phyloP scores from a whole-genome alignment of 148 eudicot species.

The Amaranthus palmeri region DNA sequence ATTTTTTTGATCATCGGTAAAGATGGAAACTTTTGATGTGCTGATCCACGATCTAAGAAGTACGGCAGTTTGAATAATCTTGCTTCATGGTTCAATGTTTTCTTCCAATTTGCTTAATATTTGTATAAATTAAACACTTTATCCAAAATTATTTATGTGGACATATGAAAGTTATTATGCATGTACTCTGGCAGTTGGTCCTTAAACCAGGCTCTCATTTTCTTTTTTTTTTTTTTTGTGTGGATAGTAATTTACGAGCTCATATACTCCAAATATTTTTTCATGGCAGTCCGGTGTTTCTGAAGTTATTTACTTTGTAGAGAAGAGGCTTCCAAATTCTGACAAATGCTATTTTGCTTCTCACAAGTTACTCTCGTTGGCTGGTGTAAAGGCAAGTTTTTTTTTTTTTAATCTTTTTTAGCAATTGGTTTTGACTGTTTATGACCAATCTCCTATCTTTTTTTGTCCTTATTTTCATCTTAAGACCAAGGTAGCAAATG shows the following conservation, averaged over 20 bases:
- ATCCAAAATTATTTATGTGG: too few species aligned
- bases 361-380: constrained; percentile 75
- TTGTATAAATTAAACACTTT: too few species aligned
- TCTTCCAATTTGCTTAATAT: too few species aligned
- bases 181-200: neutral
- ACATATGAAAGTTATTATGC: neutral
- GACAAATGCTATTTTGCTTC: constrained; percentile 69
- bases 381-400: constrained; percentile 58
- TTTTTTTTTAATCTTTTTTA: neutral
- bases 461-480: neutral
- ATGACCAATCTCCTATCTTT: neutral
- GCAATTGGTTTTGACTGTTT: neutral
- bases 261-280: neutral
- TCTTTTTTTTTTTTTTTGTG: neutral
- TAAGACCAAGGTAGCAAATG: too few species aligned
- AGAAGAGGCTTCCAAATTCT: constrained; percentile 64
- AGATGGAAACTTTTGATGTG: too few species aligned
- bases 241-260: neutral
- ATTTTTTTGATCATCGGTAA: too few species aligned
- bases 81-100: too few species aligned
- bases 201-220: neutral
- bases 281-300: constrained; percentile 74
- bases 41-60: too few species aligned
- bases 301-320: constrained; percentile 82
- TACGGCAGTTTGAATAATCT: too few species aligned